Evolutionary conservation across 352 stramenopile species (phyloP).

Genomic region (Globisporangium cederbergense): DNA sequence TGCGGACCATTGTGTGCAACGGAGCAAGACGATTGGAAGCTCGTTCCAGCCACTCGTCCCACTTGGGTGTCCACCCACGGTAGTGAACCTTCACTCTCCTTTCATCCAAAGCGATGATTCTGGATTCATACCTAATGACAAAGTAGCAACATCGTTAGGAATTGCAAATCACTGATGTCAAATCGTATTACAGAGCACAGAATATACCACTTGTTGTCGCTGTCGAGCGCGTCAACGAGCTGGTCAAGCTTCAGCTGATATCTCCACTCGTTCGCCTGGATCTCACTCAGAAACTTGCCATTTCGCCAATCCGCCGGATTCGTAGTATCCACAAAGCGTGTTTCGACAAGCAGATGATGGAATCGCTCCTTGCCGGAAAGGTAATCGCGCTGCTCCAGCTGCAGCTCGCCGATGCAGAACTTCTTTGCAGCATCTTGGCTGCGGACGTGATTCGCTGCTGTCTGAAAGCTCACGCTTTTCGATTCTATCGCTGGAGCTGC

Average conservation of each 20-base stretch:
- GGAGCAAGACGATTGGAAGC: conserved; percentile 87
- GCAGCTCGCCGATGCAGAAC: conserved; percentile 35
- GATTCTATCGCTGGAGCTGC: conserved; percentile 8
- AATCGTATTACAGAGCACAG: background rate
- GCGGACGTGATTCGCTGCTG: conserved; percentile 7
- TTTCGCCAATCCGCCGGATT: conserved; percentile 41
- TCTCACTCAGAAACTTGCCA: conserved; percentile 58
- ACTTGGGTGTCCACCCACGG: conserved; percentile 95
- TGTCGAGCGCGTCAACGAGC: conserved; percentile 74
- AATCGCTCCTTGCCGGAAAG: conserved; percentile 52
- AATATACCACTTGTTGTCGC: conserved; percentile 66
- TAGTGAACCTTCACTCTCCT: conserved; percentile 91
- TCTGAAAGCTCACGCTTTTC: conserved; percentile 11
- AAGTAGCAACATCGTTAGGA: background rate
- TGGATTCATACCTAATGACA: conserved; percentile 53
- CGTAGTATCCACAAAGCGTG: conserved; percentile 22
- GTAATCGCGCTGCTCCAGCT: conserved; percentile 56
- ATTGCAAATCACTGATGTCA: background rate
- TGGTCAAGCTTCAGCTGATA: conserved; percentile 49
- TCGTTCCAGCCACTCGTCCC: conserved; percentile 95
- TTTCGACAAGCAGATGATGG: conserved; percentile 65
- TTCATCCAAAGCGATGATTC: conserved; percentile 38
- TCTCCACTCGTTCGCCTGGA: conserved; percentile 58
- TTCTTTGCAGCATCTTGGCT: conserved; percentile 2
- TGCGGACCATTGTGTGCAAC: conserved; percentile 83